These are phyloP conservation scores for Gossypium trilobum DNA, from an alignment of 441 rosid species.

Conservation along the genomic window DNA sequence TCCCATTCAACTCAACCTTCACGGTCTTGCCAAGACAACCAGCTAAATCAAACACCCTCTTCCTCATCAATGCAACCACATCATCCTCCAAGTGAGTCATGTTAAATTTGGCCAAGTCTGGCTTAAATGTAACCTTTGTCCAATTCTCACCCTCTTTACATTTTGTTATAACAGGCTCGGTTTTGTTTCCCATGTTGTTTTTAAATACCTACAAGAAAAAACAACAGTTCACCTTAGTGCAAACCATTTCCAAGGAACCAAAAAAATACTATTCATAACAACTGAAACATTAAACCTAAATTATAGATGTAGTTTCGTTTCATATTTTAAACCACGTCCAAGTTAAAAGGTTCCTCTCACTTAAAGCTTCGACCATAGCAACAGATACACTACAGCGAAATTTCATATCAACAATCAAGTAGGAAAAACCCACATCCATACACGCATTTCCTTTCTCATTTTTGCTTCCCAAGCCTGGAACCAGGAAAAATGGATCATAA, in stretches of 20 bases:
- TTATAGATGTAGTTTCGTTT: neutral
- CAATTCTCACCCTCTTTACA: constrained; percentile 69
- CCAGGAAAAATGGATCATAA: neutral
- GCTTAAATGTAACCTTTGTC: constrained; percentile 87
- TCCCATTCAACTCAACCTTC: constrained; percentile 79
- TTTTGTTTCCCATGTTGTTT: constrained; percentile 75
- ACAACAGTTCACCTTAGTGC: neutral
- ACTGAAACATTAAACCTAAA: neutral
- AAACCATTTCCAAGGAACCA: neutral
- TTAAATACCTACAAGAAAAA: constrained; percentile 53
- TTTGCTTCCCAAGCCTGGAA: neutral
- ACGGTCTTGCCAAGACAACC: constrained; percentile 94
- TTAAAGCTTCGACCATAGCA: neutral
- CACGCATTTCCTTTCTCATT: neutral
- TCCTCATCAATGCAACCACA: constrained; percentile 83
- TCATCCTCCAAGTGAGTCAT: constrained; percentile 79
- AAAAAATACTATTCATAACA: neutral
- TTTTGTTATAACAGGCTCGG: constrained; percentile 50
- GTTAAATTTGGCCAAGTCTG: constrained; percentile 68
- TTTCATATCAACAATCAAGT: neutral
- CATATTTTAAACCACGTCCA: neutral
- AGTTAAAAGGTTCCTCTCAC: neutral
- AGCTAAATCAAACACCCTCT: constrained; percentile 81
- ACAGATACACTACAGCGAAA: neutral
- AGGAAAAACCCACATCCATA: too few relatives aligned